A percentile compares a stretch with the other conserved stretches of the same genome.
Conservation (phyloP, 1,139 yeast species). For the Blastobotrys serpentis region DNA sequence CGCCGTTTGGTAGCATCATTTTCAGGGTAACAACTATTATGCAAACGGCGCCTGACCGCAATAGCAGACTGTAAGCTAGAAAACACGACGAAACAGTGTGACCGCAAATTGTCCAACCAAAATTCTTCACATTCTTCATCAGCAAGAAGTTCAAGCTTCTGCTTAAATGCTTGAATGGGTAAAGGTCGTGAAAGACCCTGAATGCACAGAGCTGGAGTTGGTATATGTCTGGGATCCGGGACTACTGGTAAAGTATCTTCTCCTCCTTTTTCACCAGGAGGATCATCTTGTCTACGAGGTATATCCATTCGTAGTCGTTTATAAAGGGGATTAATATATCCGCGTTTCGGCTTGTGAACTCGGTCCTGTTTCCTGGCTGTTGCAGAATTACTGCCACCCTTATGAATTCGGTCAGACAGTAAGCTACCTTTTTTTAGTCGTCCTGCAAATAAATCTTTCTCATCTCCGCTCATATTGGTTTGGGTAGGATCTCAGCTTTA, state of each 20-base stretch:
- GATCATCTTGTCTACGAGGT: neutral
- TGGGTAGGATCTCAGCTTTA: no score
- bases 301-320: neutral
- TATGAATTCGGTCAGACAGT: neutral
- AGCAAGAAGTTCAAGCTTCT: neutral
- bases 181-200: slow-evolving; percentile 7
- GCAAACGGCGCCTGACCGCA: neutral
- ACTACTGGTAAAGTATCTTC: neutral
- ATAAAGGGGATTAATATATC: neutral
- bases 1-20: neutral
- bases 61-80: neutral
- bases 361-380: no score
- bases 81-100: slow-evolving; percentile 7
- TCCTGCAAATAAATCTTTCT: neutral
- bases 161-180: neutral
- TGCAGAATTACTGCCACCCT: no score
- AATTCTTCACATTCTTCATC: slow-evolving; percentile 7
- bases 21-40: neutral
- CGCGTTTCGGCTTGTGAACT: slow-evolving; percentile 2
- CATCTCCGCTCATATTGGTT: neutral
- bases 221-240: slow-evolving; percentile 1
- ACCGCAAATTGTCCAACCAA: slow-evolving; percentile 9
- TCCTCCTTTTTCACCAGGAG: neutral
- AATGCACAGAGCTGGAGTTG: slow-evolving; percentile 5
- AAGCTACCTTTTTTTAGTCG: neutral